A percentile compares a stretch with the other conserved stretches of the same genome.
phyloP scores from a whole-genome alignment of 106 monocot species.

The Ottelia alismoides region DNA sequence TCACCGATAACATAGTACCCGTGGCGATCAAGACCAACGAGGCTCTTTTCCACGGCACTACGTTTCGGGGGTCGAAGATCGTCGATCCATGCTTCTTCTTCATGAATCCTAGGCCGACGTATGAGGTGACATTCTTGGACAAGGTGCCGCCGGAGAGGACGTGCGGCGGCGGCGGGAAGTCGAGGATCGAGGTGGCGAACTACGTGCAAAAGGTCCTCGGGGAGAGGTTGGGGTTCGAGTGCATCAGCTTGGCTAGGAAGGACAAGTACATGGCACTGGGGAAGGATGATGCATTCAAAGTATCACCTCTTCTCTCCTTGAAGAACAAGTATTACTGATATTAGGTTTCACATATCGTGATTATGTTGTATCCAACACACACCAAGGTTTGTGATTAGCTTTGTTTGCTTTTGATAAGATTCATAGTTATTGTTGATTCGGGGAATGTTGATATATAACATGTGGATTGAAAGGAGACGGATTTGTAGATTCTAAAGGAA shows the following conservation, averaged over 20 bases:
- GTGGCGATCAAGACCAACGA: conserved; percentile 52
- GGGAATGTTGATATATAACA: too few relatives aligned
- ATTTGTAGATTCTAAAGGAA: too few relatives aligned
- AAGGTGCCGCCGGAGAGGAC: conserved; percentile 44
- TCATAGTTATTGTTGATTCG: too few relatives aligned
- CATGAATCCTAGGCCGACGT: conserved; percentile 84
- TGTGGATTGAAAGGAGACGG: too few relatives aligned
- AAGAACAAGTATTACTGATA: too few relatives aligned
- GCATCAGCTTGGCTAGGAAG: conserved; percentile 9
- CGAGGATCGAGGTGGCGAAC: conserved; percentile 71
- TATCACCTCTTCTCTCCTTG: too few relatives aligned
- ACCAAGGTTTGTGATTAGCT: too few relatives aligned
- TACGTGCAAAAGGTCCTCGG: conserved; percentile 32
- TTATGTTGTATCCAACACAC: too few relatives aligned
- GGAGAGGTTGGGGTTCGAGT: conserved; percentile 9
- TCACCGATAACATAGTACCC: conserved; percentile 59
- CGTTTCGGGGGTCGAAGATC: conserved; percentile 73
- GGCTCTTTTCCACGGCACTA: conserved; percentile 57
- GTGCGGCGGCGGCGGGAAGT: conserved; percentile 30
- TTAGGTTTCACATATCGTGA: too few relatives aligned
- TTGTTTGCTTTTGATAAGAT: too few relatives aligned
- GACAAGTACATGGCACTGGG: conserved; percentile 13
- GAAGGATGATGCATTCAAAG: not conserved
- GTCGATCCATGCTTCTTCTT: conserved; percentile 84
- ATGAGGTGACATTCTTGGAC: conserved; percentile 70